Percentiles rank a stretch among this genome's conserved stretches.
Conservation (phyloP, 768 basidiomycete genomes). For the Jaapia argillacea region DNA sequence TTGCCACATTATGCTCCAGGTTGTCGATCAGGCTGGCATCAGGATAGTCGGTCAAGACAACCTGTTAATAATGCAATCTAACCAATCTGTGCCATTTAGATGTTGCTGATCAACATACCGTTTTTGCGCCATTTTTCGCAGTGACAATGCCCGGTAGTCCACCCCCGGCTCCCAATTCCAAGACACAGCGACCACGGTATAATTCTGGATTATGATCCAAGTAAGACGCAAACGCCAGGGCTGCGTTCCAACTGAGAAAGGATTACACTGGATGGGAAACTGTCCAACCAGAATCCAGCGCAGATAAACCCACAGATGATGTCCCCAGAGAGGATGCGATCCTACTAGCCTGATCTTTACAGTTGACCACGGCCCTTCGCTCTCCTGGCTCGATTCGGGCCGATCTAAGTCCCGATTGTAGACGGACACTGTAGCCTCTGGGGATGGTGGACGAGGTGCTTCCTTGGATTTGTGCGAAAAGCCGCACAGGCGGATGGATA, state of each 20-base stretch:
- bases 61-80: conserved; percentile 35
- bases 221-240: conserved; percentile 60
- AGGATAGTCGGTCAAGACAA: conserved; percentile 89
- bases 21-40: conserved; percentile 70
- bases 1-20: conserved; percentile 53
- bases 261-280: not conserved
- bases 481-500: not conserved
- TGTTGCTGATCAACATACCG: conserved; percentile 43
- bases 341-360: conserved; percentile 67
- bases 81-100: not conserved
- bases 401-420: conserved; percentile 31
- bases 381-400: not conserved
- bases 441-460: conserved; percentile 56
- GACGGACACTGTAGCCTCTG: conserved; percentile 42
- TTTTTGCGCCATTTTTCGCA: conserved; percentile 56
- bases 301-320: conserved; percentile 47
- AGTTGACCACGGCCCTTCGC: conserved; percentile 15
- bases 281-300: not conserved
- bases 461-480: conserved; percentile 30
- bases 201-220: conserved; percentile 44
- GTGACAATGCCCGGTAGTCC: conserved; percentile 79
- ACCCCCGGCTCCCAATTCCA: conserved; percentile 93
- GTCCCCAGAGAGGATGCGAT: conserved; percentile 74
- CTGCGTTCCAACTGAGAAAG: conserved; percentile 68
- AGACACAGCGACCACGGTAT: conserved; percentile 37